phyloP scores from a whole-genome alignment of 2,329 filamentous ascomycete genomes.

The Domatiomyces globalis region DNA sequence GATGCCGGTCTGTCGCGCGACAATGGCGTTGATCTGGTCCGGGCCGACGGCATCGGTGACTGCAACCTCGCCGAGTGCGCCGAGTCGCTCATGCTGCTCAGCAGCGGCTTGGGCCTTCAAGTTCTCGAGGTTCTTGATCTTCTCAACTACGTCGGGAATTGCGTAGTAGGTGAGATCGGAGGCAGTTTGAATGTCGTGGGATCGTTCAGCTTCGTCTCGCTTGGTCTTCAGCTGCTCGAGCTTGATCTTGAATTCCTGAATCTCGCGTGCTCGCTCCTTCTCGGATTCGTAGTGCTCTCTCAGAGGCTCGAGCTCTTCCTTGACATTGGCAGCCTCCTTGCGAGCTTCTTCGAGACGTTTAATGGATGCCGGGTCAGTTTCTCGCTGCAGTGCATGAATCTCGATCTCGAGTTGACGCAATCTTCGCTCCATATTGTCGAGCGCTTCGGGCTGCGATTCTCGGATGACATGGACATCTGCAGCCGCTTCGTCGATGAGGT shows the following conservation, averaged over 20 bases:
- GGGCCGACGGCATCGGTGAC: conserved; percentile 88
- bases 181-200: conserved; percentile 69
- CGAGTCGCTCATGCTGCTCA: conserved; percentile 40
- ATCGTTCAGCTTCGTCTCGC: conserved; percentile 80
- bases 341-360: conserved; percentile 67
- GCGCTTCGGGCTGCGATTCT: conserved; percentile 89
- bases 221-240: conserved; percentile 84
- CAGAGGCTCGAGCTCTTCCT: conserved; percentile 81
- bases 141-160: conserved; percentile 74
- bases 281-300: conserved; percentile 93
- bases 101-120: conserved; percentile 70
- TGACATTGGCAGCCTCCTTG: conserved; percentile 83
- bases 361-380: conserved; percentile 88
- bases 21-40: conserved; percentile 98
- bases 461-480: conserved; percentile 91
- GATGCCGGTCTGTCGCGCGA: conserved; percentile 94
- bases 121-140: conserved; percentile 67
- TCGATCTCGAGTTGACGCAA: conserved; percentile 89
- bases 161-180: conserved; percentile 95
- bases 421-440: conserved; percentile 85
- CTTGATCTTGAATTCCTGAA: conserved; percentile 90
- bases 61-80: conserved; percentile 53
- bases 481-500: conserved; percentile 89
- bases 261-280: conserved; percentile 76
- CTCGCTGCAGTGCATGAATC: conserved; percentile 84